Percentiles rank a stretch among this genome's conserved stretches.
Evolutionary conservation across 768 basidiomycete species (phyloP).

Genomic region (Dendrothele bispora): DNA sequence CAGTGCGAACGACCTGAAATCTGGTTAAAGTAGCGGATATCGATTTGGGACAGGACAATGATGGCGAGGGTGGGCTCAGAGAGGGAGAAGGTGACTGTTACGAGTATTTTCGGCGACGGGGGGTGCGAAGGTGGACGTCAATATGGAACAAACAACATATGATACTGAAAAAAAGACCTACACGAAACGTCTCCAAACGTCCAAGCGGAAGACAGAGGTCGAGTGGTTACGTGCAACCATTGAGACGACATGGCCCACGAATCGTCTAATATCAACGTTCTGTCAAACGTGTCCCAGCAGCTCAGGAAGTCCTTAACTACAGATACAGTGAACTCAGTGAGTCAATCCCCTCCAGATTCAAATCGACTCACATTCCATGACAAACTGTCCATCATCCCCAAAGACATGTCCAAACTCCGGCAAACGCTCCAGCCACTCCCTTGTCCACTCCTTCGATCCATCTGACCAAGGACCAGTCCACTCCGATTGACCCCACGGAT

Average conservation of each 20-base stretch:
- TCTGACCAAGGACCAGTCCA: constrained; percentile 32
- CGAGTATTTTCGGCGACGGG: too few species aligned
- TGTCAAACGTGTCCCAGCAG: constrained; percentile 43
- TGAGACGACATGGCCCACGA: constrained; percentile 48
- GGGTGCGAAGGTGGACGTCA: too few species aligned
- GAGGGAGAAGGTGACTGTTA: constrained; percentile 46
- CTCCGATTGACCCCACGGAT: constrained; percentile 26
- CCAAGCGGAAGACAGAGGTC: constrained; percentile 49
- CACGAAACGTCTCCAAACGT: constrained; percentile 51
- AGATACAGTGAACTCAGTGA: too few species aligned
- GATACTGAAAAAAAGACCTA: constrained; percentile 13
- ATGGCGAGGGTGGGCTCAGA: constrained; percentile 35
- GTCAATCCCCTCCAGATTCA: too few species aligned
- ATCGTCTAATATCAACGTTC: constrained; percentile 47
- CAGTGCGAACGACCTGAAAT: constrained; percentile 35
- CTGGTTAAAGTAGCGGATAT: constrained; percentile 44
- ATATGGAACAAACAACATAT: too few species aligned
- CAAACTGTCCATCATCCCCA: constrained; percentile 52
- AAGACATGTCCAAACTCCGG: constrained; percentile 44
- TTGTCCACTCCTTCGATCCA: constrained; percentile 57
- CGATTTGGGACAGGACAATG: constrained; percentile 47
- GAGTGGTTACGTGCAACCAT: constrained; percentile 45
- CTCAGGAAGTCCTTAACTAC: constrained; percentile 47
- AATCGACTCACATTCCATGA: constrained; percentile 49
- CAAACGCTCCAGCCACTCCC: constrained; percentile 47